Evolutionary conservation across 179 eudicot species (phyloP), one percentile per base, ranked within the genome.

Genomic region (Sideroxylon spinosum): DNA sequence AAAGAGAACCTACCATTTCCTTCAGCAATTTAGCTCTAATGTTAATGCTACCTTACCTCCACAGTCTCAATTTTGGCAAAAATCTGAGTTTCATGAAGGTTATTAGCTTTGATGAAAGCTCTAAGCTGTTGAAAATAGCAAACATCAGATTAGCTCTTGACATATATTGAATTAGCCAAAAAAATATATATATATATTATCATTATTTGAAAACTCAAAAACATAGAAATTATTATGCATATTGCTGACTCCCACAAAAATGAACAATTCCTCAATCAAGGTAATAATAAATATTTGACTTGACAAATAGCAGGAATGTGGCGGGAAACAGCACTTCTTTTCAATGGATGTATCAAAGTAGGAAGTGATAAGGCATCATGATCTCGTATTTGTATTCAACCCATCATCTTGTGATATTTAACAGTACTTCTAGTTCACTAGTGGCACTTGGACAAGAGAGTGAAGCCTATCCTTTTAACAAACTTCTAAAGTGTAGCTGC

Each of bases 41-140:
- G 23, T 57, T 12, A 28, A 57, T n/a, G 26, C 66, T 46, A 62
- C 56, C 81, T 82, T 78, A 90, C 91, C 88, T 87, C 90, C 68
- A 90, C 84, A 16, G 90, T 90, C 81, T 90, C 93, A 73, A 90
- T 84, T 83, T 90, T 90, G 63, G 93, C 91, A 70, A 84, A 87
- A 65, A 90, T 83, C 77, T 88, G 93, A 55, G 93, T 90, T 26
- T 84, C 85, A 23, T 76, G 71, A 72, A 88, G 88, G 81, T 88
- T 80, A 59, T 85, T 90, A 75, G 87, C 55, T 73, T 84, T 84
- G 53, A 87, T 86, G 88, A 90, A 90, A 71, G 82, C 86, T 78
- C 88, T 86, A 76, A 86, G 86, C 93, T 90, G 86, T 75, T 59
- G 69, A 75, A 67, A 68, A n/a, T 16, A 60, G 75, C 25, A 57